Conservation (phyloP, 2,329 filamentous ascomycete genomes). For the Phaeoacremonium minimum region DNA sequence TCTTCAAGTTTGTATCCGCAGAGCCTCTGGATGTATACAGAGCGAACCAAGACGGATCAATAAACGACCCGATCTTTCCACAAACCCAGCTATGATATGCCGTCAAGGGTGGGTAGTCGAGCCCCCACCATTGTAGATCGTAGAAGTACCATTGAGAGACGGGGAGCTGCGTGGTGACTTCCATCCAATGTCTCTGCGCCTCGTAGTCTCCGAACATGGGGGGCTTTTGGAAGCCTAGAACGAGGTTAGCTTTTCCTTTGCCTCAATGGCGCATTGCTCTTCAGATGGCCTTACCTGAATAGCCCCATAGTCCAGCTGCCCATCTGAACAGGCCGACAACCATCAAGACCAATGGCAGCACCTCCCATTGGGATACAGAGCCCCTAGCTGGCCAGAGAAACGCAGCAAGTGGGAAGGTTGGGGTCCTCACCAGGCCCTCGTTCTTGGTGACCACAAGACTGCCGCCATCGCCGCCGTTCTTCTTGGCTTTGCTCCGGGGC, state of each 20-base stretch:
- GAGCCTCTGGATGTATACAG: constrained; percentile 77
- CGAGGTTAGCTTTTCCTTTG: constrained; percentile 6
- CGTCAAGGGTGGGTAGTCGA: constrained; percentile 95
- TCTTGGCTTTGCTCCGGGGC: constrained; percentile 54
- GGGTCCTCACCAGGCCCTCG: constrained; percentile 49
- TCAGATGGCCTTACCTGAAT: constrained; percentile 78
- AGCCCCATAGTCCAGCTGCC: constrained; percentile 89
- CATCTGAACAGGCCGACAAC: constrained; percentile 87
- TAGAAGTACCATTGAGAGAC: constrained; percentile 97
- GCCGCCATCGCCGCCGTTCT: constrained; percentile 35
- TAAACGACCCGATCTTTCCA: constrained; percentile 75
- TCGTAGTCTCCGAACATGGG: constrained; percentile 98
- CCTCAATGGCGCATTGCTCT: constrained; percentile 3
- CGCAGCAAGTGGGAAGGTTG: constrained; percentile 86
- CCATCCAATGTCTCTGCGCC: constrained; percentile 98
- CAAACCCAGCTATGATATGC: constrained; percentile 98
- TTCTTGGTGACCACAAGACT: constrained; percentile 19
- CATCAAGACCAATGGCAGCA: constrained; percentile 85
- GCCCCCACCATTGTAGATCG: constrained; percentile 93
- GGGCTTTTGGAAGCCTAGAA: constrained; percentile 67
- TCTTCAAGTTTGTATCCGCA: constrained; percentile 75
- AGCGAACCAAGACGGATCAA: constrained; percentile 84
- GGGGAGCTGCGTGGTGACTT: constrained; percentile 84
- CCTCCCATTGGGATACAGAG: constrained; percentile 84
- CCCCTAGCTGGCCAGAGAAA: constrained; percentile 90